Evolutionary conservation across 2,329 filamentous ascomycete genomes (phyloP).

Genomic region (Myotisia sp.): DNA sequence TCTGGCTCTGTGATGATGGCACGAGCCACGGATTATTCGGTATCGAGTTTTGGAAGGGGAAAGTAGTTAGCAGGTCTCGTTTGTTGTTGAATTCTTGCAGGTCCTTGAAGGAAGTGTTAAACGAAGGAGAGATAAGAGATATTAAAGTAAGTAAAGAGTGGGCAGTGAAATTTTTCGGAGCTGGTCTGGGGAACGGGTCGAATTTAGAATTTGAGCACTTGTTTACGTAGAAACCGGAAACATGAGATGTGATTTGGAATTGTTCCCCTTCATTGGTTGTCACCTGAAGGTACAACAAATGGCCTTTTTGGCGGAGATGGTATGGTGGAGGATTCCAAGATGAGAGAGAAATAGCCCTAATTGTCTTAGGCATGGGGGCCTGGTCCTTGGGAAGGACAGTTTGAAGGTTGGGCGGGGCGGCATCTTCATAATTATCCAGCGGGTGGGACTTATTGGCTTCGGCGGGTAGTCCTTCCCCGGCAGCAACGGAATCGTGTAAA

Average conservation of each 20-base stretch:
- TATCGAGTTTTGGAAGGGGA: constrained; percentile 89
- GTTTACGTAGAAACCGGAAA: constrained; percentile 94
- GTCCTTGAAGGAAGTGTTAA: constrained; percentile 57
- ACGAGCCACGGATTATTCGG: constrained; percentile 89
- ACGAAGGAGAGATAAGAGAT: constrained; percentile 66
- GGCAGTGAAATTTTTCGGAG: constrained; percentile 62
- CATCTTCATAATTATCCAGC: constrained; percentile 63
- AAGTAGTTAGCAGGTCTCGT: constrained; percentile 78
- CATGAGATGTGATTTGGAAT: constrained; percentile 80
- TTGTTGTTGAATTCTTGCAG: constrained; percentile 74
- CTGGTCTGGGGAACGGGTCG: constrained; percentile 66
- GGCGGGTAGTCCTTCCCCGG: constrained; percentile 30
- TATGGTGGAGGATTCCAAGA: constrained; percentile 95
- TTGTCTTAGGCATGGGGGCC: constrained; percentile 65
- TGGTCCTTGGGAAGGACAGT: constrained; percentile 56
- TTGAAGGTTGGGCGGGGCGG: constrained; percentile 51
- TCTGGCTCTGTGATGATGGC: constrained; percentile 46
- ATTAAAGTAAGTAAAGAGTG: constrained; percentile 81
- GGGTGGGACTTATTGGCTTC: constrained; percentile 36
- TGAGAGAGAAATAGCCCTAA: constrained; percentile 78
- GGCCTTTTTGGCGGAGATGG: constrained; percentile 77
- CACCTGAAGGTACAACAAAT: constrained; percentile 77
- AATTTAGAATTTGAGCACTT: constrained; percentile 92
- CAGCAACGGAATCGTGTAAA: constrained; percentile 63
- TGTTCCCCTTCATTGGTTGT: constrained; percentile 92